Base-by-base conservation (phyloP, 2,329 filamentous ascomycete genomes). In the Coniochaeta pulveracea region DNA sequence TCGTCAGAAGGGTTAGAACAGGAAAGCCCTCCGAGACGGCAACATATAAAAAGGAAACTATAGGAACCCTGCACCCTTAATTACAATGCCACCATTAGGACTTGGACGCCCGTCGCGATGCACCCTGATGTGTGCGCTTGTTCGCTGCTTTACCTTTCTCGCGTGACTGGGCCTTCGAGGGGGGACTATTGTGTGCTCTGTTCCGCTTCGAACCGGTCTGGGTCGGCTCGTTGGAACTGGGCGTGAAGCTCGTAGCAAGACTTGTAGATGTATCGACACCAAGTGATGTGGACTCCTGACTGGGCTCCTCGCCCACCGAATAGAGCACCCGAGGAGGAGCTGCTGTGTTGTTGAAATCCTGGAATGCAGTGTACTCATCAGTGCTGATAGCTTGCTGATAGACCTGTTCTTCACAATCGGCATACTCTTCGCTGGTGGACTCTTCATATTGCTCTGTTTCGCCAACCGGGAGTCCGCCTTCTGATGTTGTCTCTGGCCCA, bases 191-290 rank as follows among this genome's bases (percentile, higher is more conserved):
- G 18, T 38, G 33, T 28, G 27, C 19, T 18, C 40, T 42, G 32
- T 19, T 37, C 31, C 39, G 40, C 35, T 43, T 43, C 19, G 37
- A 34, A 35, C 34, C 34, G 24, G 34, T 38, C 17, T 35, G 23
- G 35, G 31, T 40, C 19, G 33, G 23, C 26, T 31, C 24, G 29
- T 27, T 36, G 33, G 29, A 34, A 35, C 30, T 39, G 21, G 39
- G 39, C 5, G 34, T 37, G 33, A 34, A 39, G 35, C 41, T 44
- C 17, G 37, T 37, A 10, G 43, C 37, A 22, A 43, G 40, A 35
- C 38, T 40, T 24, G 35, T 36, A 17, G 35, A 16, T 9, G 37
- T 25, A 36, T 41, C 40, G 24, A 26, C 37, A 37, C 26, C 34
- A 33, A 35, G 12, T 4, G 37, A 39, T 34, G 30, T n/a, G 19